Conservation (phyloP, 306 rosid genomes). For the Dryas alaskensis region DNA sequence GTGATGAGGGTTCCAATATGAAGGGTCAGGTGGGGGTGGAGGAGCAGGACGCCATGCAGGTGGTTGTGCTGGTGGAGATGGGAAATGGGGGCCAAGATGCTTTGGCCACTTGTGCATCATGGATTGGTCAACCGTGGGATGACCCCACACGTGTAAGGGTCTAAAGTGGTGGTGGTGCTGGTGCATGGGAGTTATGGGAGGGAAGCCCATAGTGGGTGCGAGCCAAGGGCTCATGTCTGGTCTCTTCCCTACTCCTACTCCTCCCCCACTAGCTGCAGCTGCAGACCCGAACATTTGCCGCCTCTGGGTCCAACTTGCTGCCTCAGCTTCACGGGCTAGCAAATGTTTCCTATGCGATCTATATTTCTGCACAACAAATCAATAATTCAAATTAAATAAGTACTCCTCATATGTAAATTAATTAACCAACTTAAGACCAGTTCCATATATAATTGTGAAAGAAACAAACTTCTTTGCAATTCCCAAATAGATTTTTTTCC, state of each 20-base stretch:
- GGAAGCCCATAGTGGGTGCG: constrained; percentile 68
- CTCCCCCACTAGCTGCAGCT: constrained; percentile 17
- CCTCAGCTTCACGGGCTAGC: constrained; percentile 92
- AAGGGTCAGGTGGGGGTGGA: constrained; percentile 48
- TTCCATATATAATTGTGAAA: not conserved
- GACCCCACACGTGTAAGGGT: constrained; percentile 98
- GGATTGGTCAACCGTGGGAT: constrained; percentile 66
- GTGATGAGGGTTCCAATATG: constrained; percentile 63
- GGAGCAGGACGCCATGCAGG: constrained; percentile 42
- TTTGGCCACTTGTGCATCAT: constrained; percentile 64
- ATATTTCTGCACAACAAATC: constrained; percentile 57
- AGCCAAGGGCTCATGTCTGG: constrained; percentile 46
- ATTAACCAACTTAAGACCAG: not conserved
- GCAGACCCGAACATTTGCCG: constrained; percentile 47
- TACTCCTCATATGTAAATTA: not conserved
- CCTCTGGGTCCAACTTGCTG: constrained; percentile 83
- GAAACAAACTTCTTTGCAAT: not conserved
- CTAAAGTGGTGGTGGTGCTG: constrained; percentile 53
- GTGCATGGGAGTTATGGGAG: constrained; percentile 41
- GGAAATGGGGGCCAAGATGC: constrained; percentile 39
- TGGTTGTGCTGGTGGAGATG: constrained; percentile 25
- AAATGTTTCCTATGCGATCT: constrained; percentile 87
- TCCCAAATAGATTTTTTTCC: not conserved
- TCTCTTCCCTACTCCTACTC: constrained; percentile 43
- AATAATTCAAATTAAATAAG: not conserved